Conservation (phyloP, 148 eudicot genomes). For the Polygonum aviculare region DNA sequence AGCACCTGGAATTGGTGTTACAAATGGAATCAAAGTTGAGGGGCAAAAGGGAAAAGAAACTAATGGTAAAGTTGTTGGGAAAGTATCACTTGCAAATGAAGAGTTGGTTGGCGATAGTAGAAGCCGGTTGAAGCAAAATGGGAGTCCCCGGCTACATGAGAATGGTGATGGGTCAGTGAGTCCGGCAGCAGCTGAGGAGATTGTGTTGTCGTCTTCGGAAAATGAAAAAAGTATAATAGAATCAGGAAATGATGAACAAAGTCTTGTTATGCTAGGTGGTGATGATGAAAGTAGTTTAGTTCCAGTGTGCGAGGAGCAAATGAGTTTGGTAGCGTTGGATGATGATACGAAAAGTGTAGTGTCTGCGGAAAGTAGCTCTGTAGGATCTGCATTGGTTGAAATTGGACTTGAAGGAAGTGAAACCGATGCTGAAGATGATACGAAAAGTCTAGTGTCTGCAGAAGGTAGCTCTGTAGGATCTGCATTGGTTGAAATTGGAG, state of each 20-base stretch:
- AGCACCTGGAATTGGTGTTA: slow-evolving; percentile 24
- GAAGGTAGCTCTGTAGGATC: background rate
- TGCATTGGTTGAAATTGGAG: background rate
- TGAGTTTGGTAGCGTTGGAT: background rate
- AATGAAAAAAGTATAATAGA: background rate
- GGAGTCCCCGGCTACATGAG: slow-evolving; percentile 18
- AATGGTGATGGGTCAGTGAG: slow-evolving; percentile 1
- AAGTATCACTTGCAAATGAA: slow-evolving; percentile 1
- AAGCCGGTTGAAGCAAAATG: slow-evolving; percentile 27
- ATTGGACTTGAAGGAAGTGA: background rate
- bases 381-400: background rate
- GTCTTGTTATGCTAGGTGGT: slow-evolving; percentile 1
- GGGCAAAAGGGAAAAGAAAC: slow-evolving; percentile 27
- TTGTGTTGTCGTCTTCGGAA: background rate
- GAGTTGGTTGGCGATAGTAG: slow-evolving; percentile 9
- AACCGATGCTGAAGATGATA: background rate
- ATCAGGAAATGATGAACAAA: background rate
- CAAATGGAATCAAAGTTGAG: slow-evolving; percentile 20
- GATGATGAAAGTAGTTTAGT: background rate
- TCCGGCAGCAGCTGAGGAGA: slow-evolving; percentile 5
- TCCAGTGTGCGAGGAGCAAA: background rate
- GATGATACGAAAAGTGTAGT: slow-evolving; percentile 2
- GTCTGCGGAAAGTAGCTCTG: background rate
- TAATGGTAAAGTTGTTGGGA: slow-evolving; percentile 20
- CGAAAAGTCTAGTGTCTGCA: background rate